These are phyloP conservation scores for Citrus cavaleriei DNA, from an alignment of 345 rosid species.

Conservation along the genomic window DNA sequence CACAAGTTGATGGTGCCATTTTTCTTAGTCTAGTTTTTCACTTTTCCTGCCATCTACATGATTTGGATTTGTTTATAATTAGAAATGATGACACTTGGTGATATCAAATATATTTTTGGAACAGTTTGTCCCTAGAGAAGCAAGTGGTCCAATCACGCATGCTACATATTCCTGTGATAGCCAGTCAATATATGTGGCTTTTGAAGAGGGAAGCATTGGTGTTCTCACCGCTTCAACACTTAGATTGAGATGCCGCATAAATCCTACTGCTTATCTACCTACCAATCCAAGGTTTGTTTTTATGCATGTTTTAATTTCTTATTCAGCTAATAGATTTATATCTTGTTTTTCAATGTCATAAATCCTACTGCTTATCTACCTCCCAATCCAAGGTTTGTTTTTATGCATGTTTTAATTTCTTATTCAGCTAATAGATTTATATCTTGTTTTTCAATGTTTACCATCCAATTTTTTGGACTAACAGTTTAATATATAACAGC, in stretches of 20 bases:
- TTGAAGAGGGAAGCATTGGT: conserved; percentile 64
- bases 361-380: too few relatives aligned
- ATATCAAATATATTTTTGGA: conserved; percentile 16
- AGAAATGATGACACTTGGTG: not conserved
- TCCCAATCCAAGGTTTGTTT: too few relatives aligned
- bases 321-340: not conserved
- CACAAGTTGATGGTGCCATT: not conserved
- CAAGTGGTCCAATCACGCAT: conserved; percentile 68
- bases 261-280: conserved; percentile 64
- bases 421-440: not conserved
- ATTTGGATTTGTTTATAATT: not conserved
- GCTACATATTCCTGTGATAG: conserved; percentile 84
- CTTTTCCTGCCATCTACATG: not conserved
- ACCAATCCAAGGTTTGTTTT: conserved; percentile 59
- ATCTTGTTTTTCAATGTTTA: not conserved
- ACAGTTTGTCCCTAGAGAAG: conserved; percentile 66
- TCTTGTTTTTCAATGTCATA: not conserved
- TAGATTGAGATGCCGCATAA: conserved; percentile 75
- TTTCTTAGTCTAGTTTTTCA: not conserved
- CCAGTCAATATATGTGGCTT: conserved; percentile 71
- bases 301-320: not conserved
- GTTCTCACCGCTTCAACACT: conserved; percentile 68
- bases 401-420: not conserved
- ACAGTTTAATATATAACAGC: conserved; percentile 42
- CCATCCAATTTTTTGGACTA: not conserved